A percentile compares a stretch with the other conserved stretches of the same genome.
phyloP scores from a whole-genome alignment of 2,329 filamentous ascomycete genomes.

The Aspergillus eucalypticola region DNA sequence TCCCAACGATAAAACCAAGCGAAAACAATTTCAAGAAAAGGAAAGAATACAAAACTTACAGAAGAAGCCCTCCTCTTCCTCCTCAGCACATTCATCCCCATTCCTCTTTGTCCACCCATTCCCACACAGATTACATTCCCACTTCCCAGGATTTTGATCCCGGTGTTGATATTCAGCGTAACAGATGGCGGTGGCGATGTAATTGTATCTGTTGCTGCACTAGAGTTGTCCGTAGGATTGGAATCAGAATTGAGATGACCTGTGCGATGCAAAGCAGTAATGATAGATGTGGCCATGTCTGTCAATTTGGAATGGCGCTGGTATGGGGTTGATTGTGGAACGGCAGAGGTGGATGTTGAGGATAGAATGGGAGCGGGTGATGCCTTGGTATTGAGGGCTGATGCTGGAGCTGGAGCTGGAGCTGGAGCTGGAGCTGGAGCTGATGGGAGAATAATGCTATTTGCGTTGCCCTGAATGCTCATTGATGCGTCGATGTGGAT shows the following conservation, averaged over 20 bases:
- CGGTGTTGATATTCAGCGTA: constrained; percentile 31
- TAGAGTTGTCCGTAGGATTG: not conserved
- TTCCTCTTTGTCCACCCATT: too few species aligned
- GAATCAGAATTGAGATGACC: constrained; percentile 14
- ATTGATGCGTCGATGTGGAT: constrained; percentile 41
- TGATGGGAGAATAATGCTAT: constrained; percentile 32
- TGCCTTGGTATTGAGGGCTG: not conserved
- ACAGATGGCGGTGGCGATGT: constrained; percentile 7
- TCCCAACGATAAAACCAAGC: too few species aligned
- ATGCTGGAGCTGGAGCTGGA: not conserved
- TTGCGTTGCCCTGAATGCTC: constrained; percentile 35
- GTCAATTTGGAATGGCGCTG: constrained; percentile 27
- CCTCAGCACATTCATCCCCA: not conserved
- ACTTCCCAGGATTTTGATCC: constrained; percentile 31
- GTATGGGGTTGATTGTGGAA: constrained; percentile 20
- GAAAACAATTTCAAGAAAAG: too few species aligned
- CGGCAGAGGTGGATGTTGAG: not conserved
- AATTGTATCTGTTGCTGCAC: not conserved
- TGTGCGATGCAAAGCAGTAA: constrained; percentile 24
- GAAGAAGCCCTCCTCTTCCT: not conserved
- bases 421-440: constrained; percentile 6
- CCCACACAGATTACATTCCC: constrained; percentile 28
- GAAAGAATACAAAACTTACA: too few species aligned
- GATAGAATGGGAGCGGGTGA: constrained; percentile 2
- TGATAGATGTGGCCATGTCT: constrained; percentile 27